Percentiles rank a stretch among this genome's conserved stretches.
These are phyloP conservation scores for Talaromyces borbonicus DNA, from an alignment of 495 filamentous ascomycete genomes.

Conservation along the genomic window DNA sequence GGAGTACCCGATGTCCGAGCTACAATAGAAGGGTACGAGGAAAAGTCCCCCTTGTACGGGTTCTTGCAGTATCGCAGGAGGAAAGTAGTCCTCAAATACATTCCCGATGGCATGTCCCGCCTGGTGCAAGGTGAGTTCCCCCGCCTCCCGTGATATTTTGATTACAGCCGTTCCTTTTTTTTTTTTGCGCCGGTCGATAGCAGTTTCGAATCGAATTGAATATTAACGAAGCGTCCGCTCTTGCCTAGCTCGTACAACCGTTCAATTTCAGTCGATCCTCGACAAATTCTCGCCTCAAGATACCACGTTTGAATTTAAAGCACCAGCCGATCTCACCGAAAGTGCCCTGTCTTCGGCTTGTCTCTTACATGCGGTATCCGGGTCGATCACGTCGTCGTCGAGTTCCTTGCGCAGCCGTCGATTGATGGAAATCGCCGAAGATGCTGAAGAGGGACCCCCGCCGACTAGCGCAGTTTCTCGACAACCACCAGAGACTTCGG, in stretches of 20 bases:
- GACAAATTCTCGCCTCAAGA: conserved; percentile 87
- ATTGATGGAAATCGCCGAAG: conserved; percentile 84
- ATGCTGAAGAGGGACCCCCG: conserved; percentile 51
- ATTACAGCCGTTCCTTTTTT: too few species aligned
- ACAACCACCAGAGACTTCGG: conserved; percentile 43
- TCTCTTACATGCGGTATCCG: conserved; percentile 79
- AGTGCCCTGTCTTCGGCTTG: conserved; percentile 80
- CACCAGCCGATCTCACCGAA: conserved; percentile 74
- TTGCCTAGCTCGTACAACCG: conserved; percentile 70
- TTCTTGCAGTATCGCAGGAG: conserved; percentile 82
- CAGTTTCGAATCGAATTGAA: conserved; percentile 4
- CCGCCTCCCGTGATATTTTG: too few species aligned
- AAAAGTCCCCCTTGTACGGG: conserved; percentile 81
- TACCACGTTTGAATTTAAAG: conserved; percentile 61
- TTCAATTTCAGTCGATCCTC: conserved; percentile 80
- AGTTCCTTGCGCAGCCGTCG: conserved; percentile 65
- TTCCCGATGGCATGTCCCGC: conserved; percentile 82
- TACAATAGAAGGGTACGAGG: conserved; percentile 65
- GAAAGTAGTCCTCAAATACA: conserved; percentile 85
- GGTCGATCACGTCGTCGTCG: conserved; percentile 77
- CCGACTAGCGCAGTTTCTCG: conserved; percentile 69
- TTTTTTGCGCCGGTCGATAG: too few species aligned
- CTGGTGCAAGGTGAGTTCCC: conserved; percentile 69
- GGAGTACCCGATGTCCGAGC: conserved; percentile 78
- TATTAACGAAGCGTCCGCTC: conserved; percentile 2